Base-by-base conservation (phyloP, 2,329 filamentous ascomycete species). In the Microsporum audouinii region DNA sequence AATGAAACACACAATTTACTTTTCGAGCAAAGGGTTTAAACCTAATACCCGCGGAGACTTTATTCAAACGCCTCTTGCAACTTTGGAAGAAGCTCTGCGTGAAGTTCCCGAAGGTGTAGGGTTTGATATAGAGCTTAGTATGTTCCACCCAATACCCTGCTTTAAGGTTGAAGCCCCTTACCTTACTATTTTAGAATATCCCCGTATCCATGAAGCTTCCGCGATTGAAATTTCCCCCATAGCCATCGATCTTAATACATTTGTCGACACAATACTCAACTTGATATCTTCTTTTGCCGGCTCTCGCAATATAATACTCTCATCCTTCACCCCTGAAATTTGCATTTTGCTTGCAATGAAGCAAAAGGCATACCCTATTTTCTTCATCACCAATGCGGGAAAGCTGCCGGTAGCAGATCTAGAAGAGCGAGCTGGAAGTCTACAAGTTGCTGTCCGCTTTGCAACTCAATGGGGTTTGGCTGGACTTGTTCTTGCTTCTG, bases 111-210 rank as follows among this genome's bases (percentile, higher is more conserved):
- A 70, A 4, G 64, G 67, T 6, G 67, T 77, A n/a, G 70, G 71
- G 1, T 74, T 76, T 61, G 71, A 76, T 55, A 70, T 77, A 23
- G 76, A 77, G 65, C 68, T 77, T 47, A 77, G 72, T 76, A 65
- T 36, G 71, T 68, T 39, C 2, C 34, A 62, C 36, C 3, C 2
- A 31, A 5, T 23, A 8, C n/a, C 2, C 6, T n/a, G 7, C 7
- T 14, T 4, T 6, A 10, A 56, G 3, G 17, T 23, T 23, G 17
- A 38, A 6, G 4, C 2, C 23, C 29, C 51, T 60, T 55, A 64
- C 17, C 27, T 33, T 27, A 7, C 1, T 51, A 29, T 31, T 7
- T 31, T 57, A 76, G 75, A 77, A 65, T 78, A 77, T 61, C 75
- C 74, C 2, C 69, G 72, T 56, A 65, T 76, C 12, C 71, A 72